A percentile compares a stretch with the other conserved stretches of the same genome.
These are phyloP conservation scores for bread wheat (Triticum aestivum) DNA, from an alignment of 176 grass and related monocot genomes.

Conservation along the genomic window IWGSC_CS_RefSeq_v2.1 NC_057796.1:252802345-252802844, in stretches of 20 bases:
- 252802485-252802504: not conserved
- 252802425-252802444: not conserved
- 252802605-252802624: not conserved
- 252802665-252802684: not conserved
- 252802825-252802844: not conserved
- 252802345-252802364: not conserved
- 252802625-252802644: not conserved
- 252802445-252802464: not conserved
- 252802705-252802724: too few species aligned
- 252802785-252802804: not conserved
- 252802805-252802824: not conserved
- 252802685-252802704: not conserved
- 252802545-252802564: too few species aligned
- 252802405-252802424: not conserved
- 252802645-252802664: too few species aligned
- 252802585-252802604: too few species aligned
- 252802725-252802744: too few species aligned
- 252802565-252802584: too few species aligned
- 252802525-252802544: too few species aligned
- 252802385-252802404: not conserved
- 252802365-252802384: not conserved
- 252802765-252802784: not conserved
- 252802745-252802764: not conserved
- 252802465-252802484: not conserved
- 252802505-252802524: too few species aligned